Evolutionary conservation across 2,329 filamentous ascomycete genomes (phyloP), one percentile per base, ranked within the genome.

Genomic region (Pestalotiopsis sp.): DNA sequence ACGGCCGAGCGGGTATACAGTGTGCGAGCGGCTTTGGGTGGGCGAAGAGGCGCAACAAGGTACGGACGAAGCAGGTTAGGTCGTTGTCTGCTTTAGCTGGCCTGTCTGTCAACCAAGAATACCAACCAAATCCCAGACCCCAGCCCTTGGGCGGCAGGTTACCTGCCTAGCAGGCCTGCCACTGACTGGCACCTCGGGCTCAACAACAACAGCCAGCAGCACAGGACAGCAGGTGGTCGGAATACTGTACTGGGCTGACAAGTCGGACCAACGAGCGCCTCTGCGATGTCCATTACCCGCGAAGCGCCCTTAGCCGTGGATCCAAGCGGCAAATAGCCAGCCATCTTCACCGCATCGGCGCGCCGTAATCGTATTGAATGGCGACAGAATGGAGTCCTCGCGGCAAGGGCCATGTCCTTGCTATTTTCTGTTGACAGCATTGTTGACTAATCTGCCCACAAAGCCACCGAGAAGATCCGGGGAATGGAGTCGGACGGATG

Each of bases 401-500:
- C 20, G 20, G 36, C 61, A n/a, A 12, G 38, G 17, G 20, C 36
- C 14, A 17, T 20, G n/a, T 38, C 61, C 61, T 41, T 38, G 59
- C 38, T 25, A 36, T 61, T 52, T 52, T 27, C 59, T 61, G 31
- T 36, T 61, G 59, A 61, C 59, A 61, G n/a, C 59, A 49, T 7
- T 27, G 61, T 64, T 64, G 61, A 64, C 38, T 64, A 64, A 64
- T 64, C 61, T 23, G 20, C 45, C 61, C 61, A 64, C 61, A 64
- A 64, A 64, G 36, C 61, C n/a, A 64, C 61, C 61, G 61, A 64
- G 61, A 64, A 40, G 59, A 64, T 64, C 61, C 61, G 40, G 61
- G 61, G 61, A 20, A 36, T 36, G 61, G 61, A 64, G 20, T 45
- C 40, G 38, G 40, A 64, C 20, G 61, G 38, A 64, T 64, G 61